Base-by-base conservation (phyloP, 179 eudicot species). In the Sideroxylon spinosum region DNA sequence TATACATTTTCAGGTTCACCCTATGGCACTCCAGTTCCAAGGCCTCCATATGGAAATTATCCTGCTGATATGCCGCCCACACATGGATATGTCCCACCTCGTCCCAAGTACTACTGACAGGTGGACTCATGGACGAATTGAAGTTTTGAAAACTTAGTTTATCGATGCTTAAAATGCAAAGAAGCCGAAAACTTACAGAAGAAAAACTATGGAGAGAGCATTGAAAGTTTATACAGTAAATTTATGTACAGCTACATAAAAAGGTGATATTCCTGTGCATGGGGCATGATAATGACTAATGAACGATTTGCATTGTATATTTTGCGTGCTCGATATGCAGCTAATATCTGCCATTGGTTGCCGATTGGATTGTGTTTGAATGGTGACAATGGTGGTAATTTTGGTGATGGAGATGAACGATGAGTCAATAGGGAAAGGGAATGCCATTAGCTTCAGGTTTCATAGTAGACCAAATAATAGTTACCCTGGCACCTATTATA, bases 21-120 rank as follows among this genome's bases (percentile, higher is more conserved):
- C n/a, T 75, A 55, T 60, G 80, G 69, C 64, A 65, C 77, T 67
- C 67, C 76, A 59, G n/a, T 56, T 63, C 77, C 57, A n/a, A 44
- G 75, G 70, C 84, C 82, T 67, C 75, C 79, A 25, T 69, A 73
- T 77, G 83, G 73, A 79, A 82, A 64, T 44, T 61, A 22, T 74
- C 81, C 78, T 65, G 32, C 29, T 9, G 62, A 73, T 49, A 25
- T 17, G 65, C 75, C 48, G 50, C 74, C 16, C 68, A 4, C 64
- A 61, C 52, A 44, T 25, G 62, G 28, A 26, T 83, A 76, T 73
- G 63, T 29, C 49, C 80, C 71, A 10, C 74, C 75, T 79, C 65
- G 28, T 70, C 69, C 78, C 4, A 49, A 76, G 66, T 76, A 76
- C 77, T 63, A 76, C 73, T 81, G 77, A 81, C 28, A 23, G 44